These are phyloP conservation scores for Lactarius vividus DNA, from an alignment of 768 basidiomycete species.

Conservation along the genomic window DNA sequence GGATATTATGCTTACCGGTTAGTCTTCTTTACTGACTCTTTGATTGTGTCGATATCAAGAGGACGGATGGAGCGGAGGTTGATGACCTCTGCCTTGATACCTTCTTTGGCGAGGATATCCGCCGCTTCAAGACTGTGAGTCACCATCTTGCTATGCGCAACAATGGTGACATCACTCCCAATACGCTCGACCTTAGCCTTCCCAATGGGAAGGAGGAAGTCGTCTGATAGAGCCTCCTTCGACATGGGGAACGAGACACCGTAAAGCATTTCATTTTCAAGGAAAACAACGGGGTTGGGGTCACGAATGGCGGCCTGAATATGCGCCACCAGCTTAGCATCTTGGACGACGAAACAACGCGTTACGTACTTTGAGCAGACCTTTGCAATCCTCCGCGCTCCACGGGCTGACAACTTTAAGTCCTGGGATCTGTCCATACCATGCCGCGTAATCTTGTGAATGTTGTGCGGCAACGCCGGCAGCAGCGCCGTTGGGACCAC, in stretches of 20 bases:
- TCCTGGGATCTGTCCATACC: conserved; percentile 92
- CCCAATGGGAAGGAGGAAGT: conserved; percentile 94
- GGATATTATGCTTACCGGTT: conserved; percentile 60
- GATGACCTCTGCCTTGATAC: conserved; percentile 96
- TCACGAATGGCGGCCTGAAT: conserved; percentile 90
- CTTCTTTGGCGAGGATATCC: conserved; percentile 90
- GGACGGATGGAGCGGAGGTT: conserved; percentile 96
- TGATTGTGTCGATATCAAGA: conserved; percentile 97
- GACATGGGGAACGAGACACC: conserved; percentile 98
- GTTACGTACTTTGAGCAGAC: conserved; percentile 79
- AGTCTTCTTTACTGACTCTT: conserved; percentile 96
- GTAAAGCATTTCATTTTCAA: conserved; percentile 99
- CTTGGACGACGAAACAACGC: background rate
- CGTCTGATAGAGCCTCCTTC: conserved; percentile 89
- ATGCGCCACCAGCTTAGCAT: background rate
- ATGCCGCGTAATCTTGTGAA: conserved; percentile 95
- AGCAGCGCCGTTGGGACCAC: conserved; percentile 98
- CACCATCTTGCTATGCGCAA: conserved; percentile 99
- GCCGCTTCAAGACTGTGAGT: conserved; percentile 93
- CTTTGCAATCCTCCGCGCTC: conserved; percentile 99
- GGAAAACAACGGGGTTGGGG: conserved; percentile 97
- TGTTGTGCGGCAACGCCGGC: conserved; percentile 96
- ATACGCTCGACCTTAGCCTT: conserved; percentile 95
- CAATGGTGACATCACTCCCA: conserved; percentile 91
- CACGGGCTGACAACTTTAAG: conserved; percentile 98